phyloP scores from a whole-genome alignment of 345 rosid genomes.

The Aethionema arabicum region DNA sequence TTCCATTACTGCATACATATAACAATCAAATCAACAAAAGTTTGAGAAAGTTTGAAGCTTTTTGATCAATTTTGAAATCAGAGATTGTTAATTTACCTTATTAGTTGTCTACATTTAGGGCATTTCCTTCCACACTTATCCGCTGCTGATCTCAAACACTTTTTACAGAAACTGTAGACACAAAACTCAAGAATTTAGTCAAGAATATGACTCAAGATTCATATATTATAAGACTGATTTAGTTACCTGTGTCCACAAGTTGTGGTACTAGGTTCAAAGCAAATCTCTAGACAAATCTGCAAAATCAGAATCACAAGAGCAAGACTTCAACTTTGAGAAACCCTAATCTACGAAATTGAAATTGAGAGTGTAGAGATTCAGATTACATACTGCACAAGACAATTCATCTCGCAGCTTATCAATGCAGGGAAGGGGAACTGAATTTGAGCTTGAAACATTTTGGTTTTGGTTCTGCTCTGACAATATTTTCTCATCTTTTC shows the following conservation, averaged over 20 bases:
- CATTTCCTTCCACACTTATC: conserved; percentile 94
- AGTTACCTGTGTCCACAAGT: conserved; percentile 90
- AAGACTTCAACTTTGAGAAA: neutral
- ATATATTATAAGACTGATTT: neutral
- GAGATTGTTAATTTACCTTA: conserved; percentile 47
- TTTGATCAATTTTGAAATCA: neutral
- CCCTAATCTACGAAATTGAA: conserved; percentile 7
- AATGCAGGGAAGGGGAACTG: conserved; percentile 49
- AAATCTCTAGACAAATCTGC: conserved; percentile 92
- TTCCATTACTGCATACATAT: conserved; percentile 59
- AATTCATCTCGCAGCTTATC: conserved; percentile 89
- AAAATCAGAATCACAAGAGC: conserved; percentile 11
- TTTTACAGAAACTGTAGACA: conserved; percentile 74
- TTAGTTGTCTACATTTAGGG: conserved; percentile 88
- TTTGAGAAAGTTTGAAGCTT: neutral
- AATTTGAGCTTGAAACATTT: conserved; percentile 35
- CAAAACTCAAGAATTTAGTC: conserved; percentile 16
- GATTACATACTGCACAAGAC: conserved; percentile 83
- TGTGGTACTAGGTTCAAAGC: conserved; percentile 94
- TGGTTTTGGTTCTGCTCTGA: conserved; percentile 19
- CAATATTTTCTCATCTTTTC: conserved; percentile 28
- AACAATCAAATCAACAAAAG: neutral
- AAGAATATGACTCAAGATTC: neutral
- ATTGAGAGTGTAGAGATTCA: neutral
- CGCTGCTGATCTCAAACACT: conserved; percentile 75